Evolutionary conservation across 2,329 filamentous ascomycete genomes (phyloP), one percentile per base, ranked within the genome.

Genomic region (Cercospora sp.): DNA sequence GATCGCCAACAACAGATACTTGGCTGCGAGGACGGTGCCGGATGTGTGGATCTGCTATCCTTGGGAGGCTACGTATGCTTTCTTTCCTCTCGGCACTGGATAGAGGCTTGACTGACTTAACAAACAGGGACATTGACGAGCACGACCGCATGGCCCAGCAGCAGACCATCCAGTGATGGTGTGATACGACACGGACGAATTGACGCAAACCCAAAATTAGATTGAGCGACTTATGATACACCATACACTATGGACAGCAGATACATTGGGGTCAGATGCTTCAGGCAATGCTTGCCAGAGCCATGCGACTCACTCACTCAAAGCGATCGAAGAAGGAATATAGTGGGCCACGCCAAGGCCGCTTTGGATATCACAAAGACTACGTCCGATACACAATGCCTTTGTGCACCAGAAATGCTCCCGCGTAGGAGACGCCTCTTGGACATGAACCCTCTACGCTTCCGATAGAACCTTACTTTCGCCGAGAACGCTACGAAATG

Each of bases 31-130:
- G 77, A 98, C 94, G 5, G 91, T 96, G 33, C 87, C 87, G n/a
- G 94, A 99, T 81, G 90, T 93, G 72, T 99, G 95, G 95, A 98
- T 98, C 79, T 96, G 93, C 86, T 99, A 99, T 82, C 95, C 95
- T 16, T 99, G 95, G 95, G 95, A 98, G 84, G 95, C 95, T 53
- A 90, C 82, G 85, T 67, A 30, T 64, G 45, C 7, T 63, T n/a
- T n/a, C 16, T 42, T n/a, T n/a, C 1, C 36, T 42, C 36, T n/a
- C 5, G 16, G n/a, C 5, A 3, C 7, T 42, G 36, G n/a, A 42
- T 8, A 42, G 36, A 42, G 16, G 36, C 6, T n/a, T n/a, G 16
- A 23, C 60, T 67, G 36, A 67, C 65, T 53, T 63, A 2, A 13
- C n/a, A n/a, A 33, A 4, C 45, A 67, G 65, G 23, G 92, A 97